A percentile compares a stretch with the other conserved stretches of the same genome.
Conservation (phyloP, 2,329 filamentous ascomycete species). For the Trematosphaeria pertusa region DNA sequence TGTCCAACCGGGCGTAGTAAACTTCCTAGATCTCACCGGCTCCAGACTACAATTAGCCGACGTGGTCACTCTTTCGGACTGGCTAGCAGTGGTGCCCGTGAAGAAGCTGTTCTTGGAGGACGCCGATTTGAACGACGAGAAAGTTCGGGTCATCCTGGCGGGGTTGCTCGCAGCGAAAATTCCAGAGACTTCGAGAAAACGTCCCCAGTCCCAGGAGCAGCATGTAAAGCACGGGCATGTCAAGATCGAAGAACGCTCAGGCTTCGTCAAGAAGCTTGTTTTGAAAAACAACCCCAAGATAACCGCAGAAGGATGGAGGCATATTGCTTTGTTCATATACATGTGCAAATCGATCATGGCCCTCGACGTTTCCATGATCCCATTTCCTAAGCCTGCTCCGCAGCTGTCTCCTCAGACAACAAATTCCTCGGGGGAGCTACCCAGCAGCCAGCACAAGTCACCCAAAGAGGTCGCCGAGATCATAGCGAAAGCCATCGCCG, state of each 20-base stretch:
- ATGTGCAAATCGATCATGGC: constrained; percentile 86
- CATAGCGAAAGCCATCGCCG: constrained; percentile 76
- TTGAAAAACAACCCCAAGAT: constrained; percentile 90
- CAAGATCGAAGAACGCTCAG: constrained; percentile 61
- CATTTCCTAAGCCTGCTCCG: constrained; percentile 58
- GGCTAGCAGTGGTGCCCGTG: constrained; percentile 90
- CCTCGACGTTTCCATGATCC: constrained; percentile 84
- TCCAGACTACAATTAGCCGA: constrained; percentile 86
- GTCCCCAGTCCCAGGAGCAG: constrained; percentile 25
- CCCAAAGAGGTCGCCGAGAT: constrained; percentile 67
- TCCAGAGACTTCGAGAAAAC: constrained; percentile 61
- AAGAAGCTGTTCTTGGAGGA: constrained; percentile 86
- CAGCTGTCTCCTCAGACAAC: constrained; percentile 23
- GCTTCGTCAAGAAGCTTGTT: constrained; percentile 84
- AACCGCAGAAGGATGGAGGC: constrained; percentile 85
- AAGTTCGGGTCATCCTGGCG: constrained; percentile 83
- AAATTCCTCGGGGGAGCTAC: constrained; percentile 15
- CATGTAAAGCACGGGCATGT: constrained; percentile 24
- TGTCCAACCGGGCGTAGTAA: constrained; percentile 75
- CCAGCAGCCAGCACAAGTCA: constrained; percentile 17
- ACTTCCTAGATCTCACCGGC: constrained; percentile 81
- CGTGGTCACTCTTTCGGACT: constrained; percentile 87
- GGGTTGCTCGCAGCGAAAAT: constrained; percentile 82
- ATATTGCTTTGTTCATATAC: constrained; percentile 88
- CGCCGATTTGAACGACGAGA: constrained; percentile 85